Percentiles rank a stretch among this genome's conserved stretches.
These are phyloP conservation scores for Gracilaria caudata DNA, from an alignment of 23 red algal genomes.

Conservation along the genomic window DNA sequence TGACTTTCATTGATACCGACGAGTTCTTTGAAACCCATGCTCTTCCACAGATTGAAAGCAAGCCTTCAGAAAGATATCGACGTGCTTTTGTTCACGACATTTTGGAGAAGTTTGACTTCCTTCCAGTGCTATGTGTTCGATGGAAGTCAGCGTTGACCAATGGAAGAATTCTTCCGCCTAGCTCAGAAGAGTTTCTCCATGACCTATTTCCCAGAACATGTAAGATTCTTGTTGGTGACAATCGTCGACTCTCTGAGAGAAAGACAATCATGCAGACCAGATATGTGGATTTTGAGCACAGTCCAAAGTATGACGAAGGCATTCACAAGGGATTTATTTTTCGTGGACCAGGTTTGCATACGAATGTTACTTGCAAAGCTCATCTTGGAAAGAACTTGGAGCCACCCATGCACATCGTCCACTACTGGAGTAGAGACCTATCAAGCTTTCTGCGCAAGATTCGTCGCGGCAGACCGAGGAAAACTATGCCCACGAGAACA, in stretches of 20 bases:
- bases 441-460: constrained; percentile 61
- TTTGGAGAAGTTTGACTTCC: constrained; percentile 16
- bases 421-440: constrained; percentile 65
- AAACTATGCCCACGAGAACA: constrained; percentile 8
- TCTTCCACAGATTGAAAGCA: background rate
- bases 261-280: constrained; percentile 55
- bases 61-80: background rate
- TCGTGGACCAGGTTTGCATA: constrained; percentile 16
- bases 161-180: constrained; percentile 39
- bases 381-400: constrained; percentile 21
- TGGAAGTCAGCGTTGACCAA: constrained; percentile 66
- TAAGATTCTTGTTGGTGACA: constrained; percentile 20
- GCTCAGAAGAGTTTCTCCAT: constrained; percentile 17
- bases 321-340: constrained; percentile 61
- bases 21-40: constrained; percentile 71
- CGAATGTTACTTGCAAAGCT: constrained; percentile 35
- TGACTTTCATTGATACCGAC: constrained; percentile 67
- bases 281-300: constrained; percentile 23
- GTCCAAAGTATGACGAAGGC: constrained; percentile 36
- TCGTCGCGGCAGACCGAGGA: constrained; percentile 52
- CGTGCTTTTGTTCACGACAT: constrained; percentile 52
- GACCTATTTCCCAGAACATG: constrained; percentile 51
- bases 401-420: constrained; percentile 41
- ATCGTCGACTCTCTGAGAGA: constrained; percentile 16
- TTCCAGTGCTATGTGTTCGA: constrained; percentile 50